A percentile compares a stretch with the other conserved stretches of the same genome.
These are phyloP conservation scores for Rhinocladiella similis DNA, from an alignment of 2,329 filamentous ascomycete species.

Conservation along the genomic window DNA sequence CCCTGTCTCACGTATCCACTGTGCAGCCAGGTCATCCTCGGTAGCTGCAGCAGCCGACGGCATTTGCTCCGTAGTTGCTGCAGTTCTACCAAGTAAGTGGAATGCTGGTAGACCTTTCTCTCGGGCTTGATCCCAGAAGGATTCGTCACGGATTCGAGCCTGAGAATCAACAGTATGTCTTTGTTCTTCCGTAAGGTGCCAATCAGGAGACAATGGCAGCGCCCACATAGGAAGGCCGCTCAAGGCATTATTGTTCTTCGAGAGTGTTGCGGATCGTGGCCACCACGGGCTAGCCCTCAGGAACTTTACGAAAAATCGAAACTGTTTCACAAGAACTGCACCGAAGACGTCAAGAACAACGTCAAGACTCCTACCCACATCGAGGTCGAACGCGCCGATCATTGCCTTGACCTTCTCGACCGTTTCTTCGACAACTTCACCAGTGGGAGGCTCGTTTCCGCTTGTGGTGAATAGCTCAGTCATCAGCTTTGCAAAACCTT, in stretches of 20 bases:
- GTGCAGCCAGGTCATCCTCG: slow-evolving; percentile 59
- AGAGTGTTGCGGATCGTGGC: slow-evolving; percentile 61
- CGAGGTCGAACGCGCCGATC: slow-evolving; percentile 94
- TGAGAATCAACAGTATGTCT: slow-evolving; percentile 57
- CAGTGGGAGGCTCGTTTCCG: slow-evolving; percentile 69
- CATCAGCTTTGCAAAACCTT: slow-evolving; percentile 94
- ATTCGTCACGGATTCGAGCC: slow-evolving; percentile 66
- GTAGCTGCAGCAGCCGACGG: slow-evolving; percentile 30
- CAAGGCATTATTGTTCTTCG: background rate
- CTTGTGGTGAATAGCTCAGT: slow-evolving; percentile 93
- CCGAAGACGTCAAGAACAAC: slow-evolving; percentile 95
- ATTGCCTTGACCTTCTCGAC: slow-evolving; percentile 92
- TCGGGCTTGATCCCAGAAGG: slow-evolving; percentile 80
- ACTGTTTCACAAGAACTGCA: slow-evolving; percentile 87
- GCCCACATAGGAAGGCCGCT: slow-evolving; percentile 84
- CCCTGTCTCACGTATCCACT: slow-evolving; percentile 79
- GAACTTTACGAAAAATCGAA: slow-evolving; percentile 91
- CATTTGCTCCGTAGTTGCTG: slow-evolving; percentile 61
- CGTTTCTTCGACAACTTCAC: slow-evolving; percentile 76
- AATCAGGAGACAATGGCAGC: slow-evolving; percentile 66
- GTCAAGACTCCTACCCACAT: slow-evolving; percentile 91
- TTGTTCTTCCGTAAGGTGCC: slow-evolving; percentile 68
- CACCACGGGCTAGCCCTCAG: slow-evolving; percentile 94
- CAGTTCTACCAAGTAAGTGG: slow-evolving; percentile 80
- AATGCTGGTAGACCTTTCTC: slow-evolving; percentile 78